A percentile compares a stretch with the other conserved stretches of the same genome.
Conservation (phyloP, 73 alveolate species). For the Paramecium caudatum region DNA sequence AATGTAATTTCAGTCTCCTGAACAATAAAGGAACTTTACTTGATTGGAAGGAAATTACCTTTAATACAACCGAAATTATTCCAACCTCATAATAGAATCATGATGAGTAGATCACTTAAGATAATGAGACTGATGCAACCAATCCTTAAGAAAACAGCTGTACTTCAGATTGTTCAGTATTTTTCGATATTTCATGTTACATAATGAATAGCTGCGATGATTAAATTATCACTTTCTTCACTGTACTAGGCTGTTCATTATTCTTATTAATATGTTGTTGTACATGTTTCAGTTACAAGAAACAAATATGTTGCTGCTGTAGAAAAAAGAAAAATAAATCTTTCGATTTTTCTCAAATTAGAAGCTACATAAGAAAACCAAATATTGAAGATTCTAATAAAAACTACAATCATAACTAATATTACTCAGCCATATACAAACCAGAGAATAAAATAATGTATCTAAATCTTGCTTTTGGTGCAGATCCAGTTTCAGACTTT, state of each 20-base stretch:
- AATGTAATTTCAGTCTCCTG: constrained; percentile 25
- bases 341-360: too few relatives aligned
- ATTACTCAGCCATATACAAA: too few relatives aligned
- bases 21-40: constrained; percentile 35
- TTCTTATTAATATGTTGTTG: not conserved
- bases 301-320: not conserved
- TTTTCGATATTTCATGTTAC: constrained; percentile 38
- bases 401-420: too few relatives aligned
- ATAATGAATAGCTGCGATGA: not conserved
- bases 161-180: constrained; percentile 45
- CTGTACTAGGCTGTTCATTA: not conserved
- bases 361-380: too few relatives aligned
- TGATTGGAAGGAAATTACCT: constrained; percentile 10
- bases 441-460: constrained; percentile 11
- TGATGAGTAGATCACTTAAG: not conserved
- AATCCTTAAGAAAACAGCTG: not conserved
- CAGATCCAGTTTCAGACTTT: constrained; percentile 13
- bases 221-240: constrained; percentile 34
- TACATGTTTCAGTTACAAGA: not conserved
- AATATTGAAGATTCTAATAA: too few relatives aligned
- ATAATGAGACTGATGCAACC: not conserved
- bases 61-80: constrained; percentile 44
- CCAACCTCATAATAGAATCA: not conserved
- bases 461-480: constrained; percentile 3
- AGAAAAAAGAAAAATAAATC: not conserved